Conservation (phyloP, 169 alveolate genomes). For the Plasmodium billcollinsi region DNA sequence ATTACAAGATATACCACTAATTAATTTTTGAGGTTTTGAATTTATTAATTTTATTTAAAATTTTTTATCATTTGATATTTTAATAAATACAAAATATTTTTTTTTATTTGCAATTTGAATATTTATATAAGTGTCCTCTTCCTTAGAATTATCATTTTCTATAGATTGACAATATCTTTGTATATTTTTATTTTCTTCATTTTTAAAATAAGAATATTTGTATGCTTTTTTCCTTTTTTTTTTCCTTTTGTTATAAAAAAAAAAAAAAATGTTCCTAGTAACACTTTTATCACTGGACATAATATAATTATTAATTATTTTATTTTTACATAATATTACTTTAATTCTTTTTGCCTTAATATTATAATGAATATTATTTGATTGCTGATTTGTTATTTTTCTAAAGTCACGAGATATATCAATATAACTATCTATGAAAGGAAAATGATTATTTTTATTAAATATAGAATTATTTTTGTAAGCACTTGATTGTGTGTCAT, state of each 20-base stretch:
- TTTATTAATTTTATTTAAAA: slow-evolving; percentile 42
- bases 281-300: too few species aligned
- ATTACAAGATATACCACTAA: slow-evolving; percentile 38
- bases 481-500: too few species aligned
- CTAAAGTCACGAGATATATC: too few species aligned
- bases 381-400: too few species aligned
- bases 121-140: not conserved
- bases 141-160: not conserved
- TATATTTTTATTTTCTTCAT: not conserved
- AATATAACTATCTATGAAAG: too few species aligned
- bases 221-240: too few species aligned
- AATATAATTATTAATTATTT: not conserved
- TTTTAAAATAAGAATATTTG: not conserved
- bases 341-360: not conserved
- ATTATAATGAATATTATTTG: not conserved
- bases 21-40: slow-evolving; percentile 38
- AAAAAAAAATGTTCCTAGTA: too few species aligned
- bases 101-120: not conserved
- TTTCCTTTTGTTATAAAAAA: too few species aligned
- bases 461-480: too few species aligned
- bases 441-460: too few species aligned
- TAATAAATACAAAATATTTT: slow-evolving; percentile 21
- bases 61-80: slow-evolving; percentile 24
- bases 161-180: not conserved
- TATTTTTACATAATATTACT: not conserved